These are phyloP conservation scores for Pseudomassariella vexata DNA, from an alignment of 2,329 filamentous ascomycete genomes.

Conservation along the genomic window DNA sequence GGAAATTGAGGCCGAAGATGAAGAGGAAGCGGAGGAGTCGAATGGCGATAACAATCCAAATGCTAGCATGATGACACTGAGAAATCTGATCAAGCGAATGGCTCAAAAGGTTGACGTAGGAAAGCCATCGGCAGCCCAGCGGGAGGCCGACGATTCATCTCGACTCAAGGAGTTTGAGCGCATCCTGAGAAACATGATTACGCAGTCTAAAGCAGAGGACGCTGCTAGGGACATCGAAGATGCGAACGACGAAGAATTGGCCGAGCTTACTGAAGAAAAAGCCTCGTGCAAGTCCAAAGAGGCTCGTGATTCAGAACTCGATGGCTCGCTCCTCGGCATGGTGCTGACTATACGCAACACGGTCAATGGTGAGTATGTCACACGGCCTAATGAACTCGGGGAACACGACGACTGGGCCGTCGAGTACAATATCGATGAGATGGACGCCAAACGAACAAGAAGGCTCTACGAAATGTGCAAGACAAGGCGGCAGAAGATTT, in stretches of 20 bases:
- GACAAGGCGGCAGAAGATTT: constrained; percentile 43
- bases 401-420: constrained; percentile 56
- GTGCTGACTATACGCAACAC: constrained; percentile 67
- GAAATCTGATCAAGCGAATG: constrained; percentile 46
- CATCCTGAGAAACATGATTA: constrained; percentile 43
- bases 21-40: constrained; percentile 13
- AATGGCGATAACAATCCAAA: constrained; percentile 11
- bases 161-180: constrained; percentile 45
- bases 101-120: constrained; percentile 38
- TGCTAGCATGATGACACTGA: constrained; percentile 30
- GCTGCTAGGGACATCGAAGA: neutral
- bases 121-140: constrained; percentile 11
- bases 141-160: constrained; percentile 24
- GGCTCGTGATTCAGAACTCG: constrained; percentile 7
- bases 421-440: constrained; percentile 71
- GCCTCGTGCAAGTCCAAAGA: constrained; percentile 2
- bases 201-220: constrained; percentile 16
- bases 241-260: neutral
- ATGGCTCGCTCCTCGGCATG: constrained; percentile 57
- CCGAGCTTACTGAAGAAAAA: too few species aligned
- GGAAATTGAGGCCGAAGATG: constrained; percentile 13
- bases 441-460: constrained; percentile 38
- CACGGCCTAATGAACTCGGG: constrained; percentile 49
- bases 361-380: constrained; percentile 59
- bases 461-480: constrained; percentile 52